A percentile compares a stretch with the other conserved stretches of the same genome.
Evolutionary conservation across 176 grass and related monocot genomes (phyloP).

Genomic region (Raddia distichophylla): DNA sequence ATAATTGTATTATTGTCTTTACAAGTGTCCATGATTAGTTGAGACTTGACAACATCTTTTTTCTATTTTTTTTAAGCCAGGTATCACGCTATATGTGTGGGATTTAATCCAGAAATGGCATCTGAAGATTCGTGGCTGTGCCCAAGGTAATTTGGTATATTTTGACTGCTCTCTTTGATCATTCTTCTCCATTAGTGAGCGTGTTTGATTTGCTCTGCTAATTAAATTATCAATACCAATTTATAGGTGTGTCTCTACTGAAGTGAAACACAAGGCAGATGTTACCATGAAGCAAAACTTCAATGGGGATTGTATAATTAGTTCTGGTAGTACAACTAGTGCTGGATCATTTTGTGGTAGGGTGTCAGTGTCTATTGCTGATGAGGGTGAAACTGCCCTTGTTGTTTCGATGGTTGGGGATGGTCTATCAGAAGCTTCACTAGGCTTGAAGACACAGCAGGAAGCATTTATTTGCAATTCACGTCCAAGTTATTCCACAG

Average conservation of each 20-base stretch:
- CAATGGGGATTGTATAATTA: constrained; percentile 42
- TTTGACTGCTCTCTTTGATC: constrained; percentile 20
- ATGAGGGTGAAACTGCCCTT: constrained; percentile 97
- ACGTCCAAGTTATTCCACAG: constrained; percentile 32
- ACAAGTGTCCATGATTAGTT: constrained; percentile 28
- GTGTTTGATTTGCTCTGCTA: not conserved
- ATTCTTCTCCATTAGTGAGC: constrained; percentile 3
- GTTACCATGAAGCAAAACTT: constrained; percentile 50
- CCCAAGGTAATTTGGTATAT: constrained; percentile 73
- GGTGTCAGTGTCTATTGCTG: constrained; percentile 91
- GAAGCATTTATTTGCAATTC: constrained; percentile 49
- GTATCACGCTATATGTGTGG: constrained; percentile 97
- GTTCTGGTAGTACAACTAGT: constrained; percentile 50
- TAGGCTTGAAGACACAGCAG: constrained; percentile 31
- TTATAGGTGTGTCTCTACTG: constrained; percentile 56
- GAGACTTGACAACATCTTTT: constrained; percentile 2
- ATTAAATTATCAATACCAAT: constrained; percentile 36
- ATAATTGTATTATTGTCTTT: constrained; percentile 18
- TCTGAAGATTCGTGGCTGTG: constrained; percentile 77
- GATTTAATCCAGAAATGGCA: constrained; percentile 65
- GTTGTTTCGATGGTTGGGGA: constrained; percentile 82
- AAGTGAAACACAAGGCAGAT: constrained; percentile 47
- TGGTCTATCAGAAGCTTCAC: constrained; percentile 34
- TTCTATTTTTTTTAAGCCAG: constrained; percentile 50
- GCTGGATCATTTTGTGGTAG: constrained; percentile 76